Evolutionary conservation across 2,329 filamentous ascomycete genomes (phyloP).

Genomic region (Didymella pinodella): DNA sequence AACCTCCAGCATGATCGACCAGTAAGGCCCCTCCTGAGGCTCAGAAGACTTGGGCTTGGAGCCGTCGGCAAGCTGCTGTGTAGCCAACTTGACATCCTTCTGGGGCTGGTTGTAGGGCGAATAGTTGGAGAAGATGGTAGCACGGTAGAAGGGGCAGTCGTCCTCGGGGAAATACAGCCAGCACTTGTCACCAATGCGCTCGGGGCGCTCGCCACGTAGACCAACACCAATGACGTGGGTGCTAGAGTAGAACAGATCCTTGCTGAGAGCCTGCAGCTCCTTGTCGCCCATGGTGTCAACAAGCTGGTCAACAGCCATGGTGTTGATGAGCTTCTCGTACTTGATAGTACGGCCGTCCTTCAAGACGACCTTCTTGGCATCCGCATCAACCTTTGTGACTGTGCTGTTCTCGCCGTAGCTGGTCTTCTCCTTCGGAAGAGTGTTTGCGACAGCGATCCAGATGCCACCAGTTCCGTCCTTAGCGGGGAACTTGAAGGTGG

Average conservation of each 20-base stretch:
- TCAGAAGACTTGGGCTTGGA: slow-evolving; percentile 76
- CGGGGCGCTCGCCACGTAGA: slow-evolving; percentile 87
- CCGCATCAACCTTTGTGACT: slow-evolving; percentile 86
- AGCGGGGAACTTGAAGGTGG: slow-evolving; percentile 97
- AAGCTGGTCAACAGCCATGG: slow-evolving; percentile 93
- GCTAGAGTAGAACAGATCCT: slow-evolving; percentile 94
- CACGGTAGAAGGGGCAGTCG: slow-evolving; percentile 98
- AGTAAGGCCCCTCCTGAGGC: slow-evolving; percentile 90
- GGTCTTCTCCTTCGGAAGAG: slow-evolving; percentile 89
- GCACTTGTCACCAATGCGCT: slow-evolving; percentile 99
- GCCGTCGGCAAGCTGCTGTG: slow-evolving; percentile 84
- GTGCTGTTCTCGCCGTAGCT: slow-evolving; percentile 84
- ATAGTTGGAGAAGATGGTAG: slow-evolving; percentile 99
- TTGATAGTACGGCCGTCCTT: slow-evolving; percentile 86
- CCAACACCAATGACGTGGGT: slow-evolving; percentile 98
- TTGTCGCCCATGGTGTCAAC: slow-evolving; percentile 87
- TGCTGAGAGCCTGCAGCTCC: slow-evolving; percentile 82
- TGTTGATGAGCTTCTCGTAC: slow-evolving; percentile 92
- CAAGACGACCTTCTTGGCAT: slow-evolving; percentile 81
- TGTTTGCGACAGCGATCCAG: slow-evolving; percentile 97
- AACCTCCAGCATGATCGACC: slow-evolving; percentile 99
- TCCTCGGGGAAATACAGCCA: slow-evolving; percentile 99
- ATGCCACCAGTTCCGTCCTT: slow-evolving; percentile 96
- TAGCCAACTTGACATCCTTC: slow-evolving; percentile 82
- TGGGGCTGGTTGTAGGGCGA: slow-evolving; percentile 97